phyloP scores from a whole-genome alignment of 2,329 filamentous ascomycete species.

The Verticillium albo-atrum region DNA sequence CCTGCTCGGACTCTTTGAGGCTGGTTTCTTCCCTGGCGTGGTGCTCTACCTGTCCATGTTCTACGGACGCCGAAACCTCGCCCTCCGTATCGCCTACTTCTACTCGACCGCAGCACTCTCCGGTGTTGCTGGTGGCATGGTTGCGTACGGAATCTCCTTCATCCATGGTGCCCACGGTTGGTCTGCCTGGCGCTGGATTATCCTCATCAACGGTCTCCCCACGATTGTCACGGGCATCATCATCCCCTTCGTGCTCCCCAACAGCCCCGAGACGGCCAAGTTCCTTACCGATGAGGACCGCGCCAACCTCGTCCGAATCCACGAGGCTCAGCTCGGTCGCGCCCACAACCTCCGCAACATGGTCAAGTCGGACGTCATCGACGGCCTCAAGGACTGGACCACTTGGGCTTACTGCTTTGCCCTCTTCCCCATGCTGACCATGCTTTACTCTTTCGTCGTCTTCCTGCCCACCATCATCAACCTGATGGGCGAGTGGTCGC shows the following conservation, averaged over 20 bases:
- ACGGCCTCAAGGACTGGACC: constrained; percentile 58
- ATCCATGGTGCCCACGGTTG: constrained; percentile 55
- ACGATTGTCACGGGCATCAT: constrained; percentile 49
- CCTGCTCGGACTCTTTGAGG: constrained; percentile 54
- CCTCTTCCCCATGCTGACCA: constrained; percentile 58
- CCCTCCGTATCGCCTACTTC: constrained; percentile 58
- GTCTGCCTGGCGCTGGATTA: constrained; percentile 64
- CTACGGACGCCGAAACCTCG: constrained; percentile 58
- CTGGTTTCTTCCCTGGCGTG: constrained; percentile 56
- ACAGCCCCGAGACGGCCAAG: constrained; percentile 51
- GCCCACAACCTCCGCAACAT: constrained; percentile 15
- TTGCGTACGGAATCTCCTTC: constrained; percentile 60
- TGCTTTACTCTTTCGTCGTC: constrained; percentile 64
- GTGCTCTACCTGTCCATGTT: constrained; percentile 59
- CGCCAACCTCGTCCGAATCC: constrained; percentile 47
- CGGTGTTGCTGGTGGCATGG: constrained; percentile 59
- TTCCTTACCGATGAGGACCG: constrained; percentile 36
- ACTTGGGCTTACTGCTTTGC: constrained; percentile 56
- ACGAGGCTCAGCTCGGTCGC: constrained; percentile 39
- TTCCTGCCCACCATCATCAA: constrained; percentile 68
- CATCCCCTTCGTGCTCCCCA: constrained; percentile 53
- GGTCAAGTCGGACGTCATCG: constrained; percentile 47
- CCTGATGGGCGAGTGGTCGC: constrained; percentile 51
- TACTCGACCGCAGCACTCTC: constrained; percentile 58
- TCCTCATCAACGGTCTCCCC: constrained; percentile 54